Evolutionary conservation across 805 yeast genomes (phyloP).

Genomic region (Candida nitratophila): DNA sequence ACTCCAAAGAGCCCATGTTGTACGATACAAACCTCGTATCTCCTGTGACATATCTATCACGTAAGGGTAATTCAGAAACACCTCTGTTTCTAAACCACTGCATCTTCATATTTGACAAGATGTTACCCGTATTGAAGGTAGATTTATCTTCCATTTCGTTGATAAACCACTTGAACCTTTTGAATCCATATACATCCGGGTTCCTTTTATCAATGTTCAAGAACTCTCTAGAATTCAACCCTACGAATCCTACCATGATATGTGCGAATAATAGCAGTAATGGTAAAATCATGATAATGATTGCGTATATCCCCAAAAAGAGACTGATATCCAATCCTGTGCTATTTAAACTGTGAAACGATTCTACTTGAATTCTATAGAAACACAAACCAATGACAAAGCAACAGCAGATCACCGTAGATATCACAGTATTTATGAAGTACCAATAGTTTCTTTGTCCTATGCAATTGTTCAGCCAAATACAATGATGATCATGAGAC

Average conservation of each 20-base stretch:
- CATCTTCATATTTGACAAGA: constrained; percentile 23
- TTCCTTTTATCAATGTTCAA: constrained; percentile 35
- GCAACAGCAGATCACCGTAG: constrained; percentile 24
- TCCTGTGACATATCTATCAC: constrained; percentile 24
- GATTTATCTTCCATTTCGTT: constrained; percentile 25
- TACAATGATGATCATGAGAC: constrained; percentile 58
- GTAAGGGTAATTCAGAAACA: constrained; percentile 20
- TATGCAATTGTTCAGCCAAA: constrained; percentile 66
- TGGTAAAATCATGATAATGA: constrained; percentile 49
- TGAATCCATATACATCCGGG: constrained; percentile 3
- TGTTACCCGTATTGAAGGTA: constrained; percentile 30
- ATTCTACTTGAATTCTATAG: constrained; percentile 8
- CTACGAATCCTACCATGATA: constrained; percentile 42
- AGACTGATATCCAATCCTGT: constrained; percentile 27
- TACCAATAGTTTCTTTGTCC: constrained; percentile 67
- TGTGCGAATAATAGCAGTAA: constrained; percentile 46
- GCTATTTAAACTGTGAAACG: neutral
- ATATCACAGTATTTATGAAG: constrained; percentile 45
- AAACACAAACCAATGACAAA: constrained; percentile 25
- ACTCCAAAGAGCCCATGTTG: constrained; percentile 1
- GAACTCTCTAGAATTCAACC: constrained; percentile 70
- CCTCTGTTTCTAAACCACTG: constrained; percentile 35
- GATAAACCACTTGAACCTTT: constrained; percentile 5
- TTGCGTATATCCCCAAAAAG: constrained; percentile 44
- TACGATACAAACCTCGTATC: constrained; percentile 31